Percentiles rank a stretch among this genome's conserved stretches.
Evolutionary conservation across 2,329 filamentous ascomycete genomes (phyloP).

Genomic region (Fusarium dimerum): DNA sequence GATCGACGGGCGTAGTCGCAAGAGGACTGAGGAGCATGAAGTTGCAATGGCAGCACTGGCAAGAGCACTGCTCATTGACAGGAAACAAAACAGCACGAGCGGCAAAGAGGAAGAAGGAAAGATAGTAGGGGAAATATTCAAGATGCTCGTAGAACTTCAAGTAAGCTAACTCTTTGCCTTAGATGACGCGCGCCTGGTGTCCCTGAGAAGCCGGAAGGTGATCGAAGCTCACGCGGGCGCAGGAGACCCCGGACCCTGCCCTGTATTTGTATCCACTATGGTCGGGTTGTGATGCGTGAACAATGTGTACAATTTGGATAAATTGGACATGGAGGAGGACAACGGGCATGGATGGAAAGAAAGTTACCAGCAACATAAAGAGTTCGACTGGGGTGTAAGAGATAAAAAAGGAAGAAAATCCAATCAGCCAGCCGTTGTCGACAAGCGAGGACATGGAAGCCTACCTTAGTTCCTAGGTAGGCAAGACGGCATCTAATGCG

Average conservation of each 20-base stretch:
- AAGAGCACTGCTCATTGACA: conserved; percentile 20
- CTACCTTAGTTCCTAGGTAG: too few species aligned
- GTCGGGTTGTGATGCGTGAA: neutral
- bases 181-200: conserved; percentile 14
- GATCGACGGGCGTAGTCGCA: neutral
- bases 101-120: conserved; percentile 19
- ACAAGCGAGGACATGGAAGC: neutral
- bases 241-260: conserved; percentile 16
- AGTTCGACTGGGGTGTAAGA: too few species aligned
- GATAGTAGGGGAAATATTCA: conserved; percentile 10
- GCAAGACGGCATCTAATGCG: neutral
- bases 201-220: conserved; percentile 20
- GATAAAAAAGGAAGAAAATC: neutral
- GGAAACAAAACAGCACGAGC: conserved; percentile 13
- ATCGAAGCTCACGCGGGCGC: conserved; percentile 29
- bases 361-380: too few species aligned
- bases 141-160: conserved; percentile 20
- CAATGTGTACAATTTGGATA: neutral
- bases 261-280: conserved; percentile 27
- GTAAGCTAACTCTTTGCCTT: conserved; percentile 8
- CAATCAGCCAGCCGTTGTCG: neutral
- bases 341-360: too few species aligned
- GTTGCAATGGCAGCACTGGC: conserved; percentile 24
- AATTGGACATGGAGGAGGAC: too few species aligned
- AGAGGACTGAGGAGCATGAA: conserved; percentile 10